Evolutionary conservation across 2,329 filamentous ascomycete genomes (phyloP).

Genomic region (Colletotrichum neosansevieriae): DNA sequence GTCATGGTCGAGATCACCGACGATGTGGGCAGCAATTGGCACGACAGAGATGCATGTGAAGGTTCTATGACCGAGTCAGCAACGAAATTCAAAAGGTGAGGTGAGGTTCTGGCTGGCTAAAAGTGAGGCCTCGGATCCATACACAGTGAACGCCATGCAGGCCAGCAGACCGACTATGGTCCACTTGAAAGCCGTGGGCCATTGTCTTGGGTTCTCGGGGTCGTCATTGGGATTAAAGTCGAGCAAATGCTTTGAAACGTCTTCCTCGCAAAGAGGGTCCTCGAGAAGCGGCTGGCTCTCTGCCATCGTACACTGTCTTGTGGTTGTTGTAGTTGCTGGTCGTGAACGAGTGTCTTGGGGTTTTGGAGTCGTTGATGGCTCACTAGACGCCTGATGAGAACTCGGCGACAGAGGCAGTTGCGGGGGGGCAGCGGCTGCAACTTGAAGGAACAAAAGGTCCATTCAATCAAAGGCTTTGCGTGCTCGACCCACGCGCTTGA

Average conservation of each 20-base stretch:
- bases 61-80: slow-evolving; percentile 53
- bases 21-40: slow-evolving; percentile 64
- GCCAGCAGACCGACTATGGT: slow-evolving; percentile 64
- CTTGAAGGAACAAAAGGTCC: slow-evolving; percentile 1
- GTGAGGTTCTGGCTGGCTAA: not conserved
- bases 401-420: not conserved
- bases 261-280: slow-evolving; percentile 34
- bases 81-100: not conserved
- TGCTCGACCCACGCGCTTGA: slow-evolving; percentile 34
- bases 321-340: not conserved
- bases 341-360: not conserved
- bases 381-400: not conserved
- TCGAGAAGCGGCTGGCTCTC: slow-evolving; percentile 36
- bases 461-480: slow-evolving; percentile 25
- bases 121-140: slow-evolving; percentile 42
- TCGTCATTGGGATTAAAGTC: slow-evolving; percentile 42
- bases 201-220: slow-evolving; percentile 62
- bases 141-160: slow-evolving; percentile 69
- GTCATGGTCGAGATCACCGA: slow-evolving; percentile 58
- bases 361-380: slow-evolving; percentile 3
- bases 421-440: slow-evolving; percentile 4
- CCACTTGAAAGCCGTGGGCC: slow-evolving; percentile 66
- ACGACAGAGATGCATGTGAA: slow-evolving; percentile 69
- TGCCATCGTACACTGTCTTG: not conserved
- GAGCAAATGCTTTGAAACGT: slow-evolving; percentile 33